A percentile compares a stretch with the other conserved stretches of the same genome.
Evolutionary conservation across 2,329 filamentous ascomycete genomes (phyloP).

Genomic region (Neonectria sp.): DNA sequence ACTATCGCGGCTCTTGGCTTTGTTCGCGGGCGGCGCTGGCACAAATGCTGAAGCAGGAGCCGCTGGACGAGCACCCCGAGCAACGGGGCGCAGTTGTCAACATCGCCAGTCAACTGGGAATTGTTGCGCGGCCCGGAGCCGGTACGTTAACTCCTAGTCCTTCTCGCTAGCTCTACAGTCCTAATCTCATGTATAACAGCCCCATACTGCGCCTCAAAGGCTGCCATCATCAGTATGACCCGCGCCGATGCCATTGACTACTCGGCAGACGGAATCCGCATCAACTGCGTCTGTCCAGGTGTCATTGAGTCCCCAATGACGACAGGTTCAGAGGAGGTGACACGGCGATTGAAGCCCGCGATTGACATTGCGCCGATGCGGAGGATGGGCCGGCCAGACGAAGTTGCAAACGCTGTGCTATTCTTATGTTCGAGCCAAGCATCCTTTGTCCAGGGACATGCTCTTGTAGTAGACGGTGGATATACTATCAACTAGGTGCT

Average conservation of each 20-base stretch:
- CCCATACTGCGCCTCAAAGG: slow-evolving; percentile 71
- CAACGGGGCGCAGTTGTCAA: slow-evolving; percentile 67
- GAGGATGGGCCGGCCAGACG: slow-evolving; percentile 64
- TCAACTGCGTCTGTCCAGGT: slow-evolving; percentile 76
- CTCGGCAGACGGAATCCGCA: slow-evolving; percentile 56
- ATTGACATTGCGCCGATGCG: slow-evolving; percentile 65
- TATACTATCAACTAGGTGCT: slow-evolving; percentile 63
- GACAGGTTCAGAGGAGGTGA: slow-evolving; percentile 56
- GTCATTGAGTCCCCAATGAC: slow-evolving; percentile 70
- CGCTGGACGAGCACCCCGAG: slow-evolving; percentile 55
- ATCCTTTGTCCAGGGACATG: slow-evolving; percentile 67
- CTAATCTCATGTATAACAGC: slow-evolving; percentile 53
- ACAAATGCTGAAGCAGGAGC: slow-evolving; percentile 63
- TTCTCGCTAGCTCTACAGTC: neutral
- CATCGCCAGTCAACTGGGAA: slow-evolving; percentile 66
- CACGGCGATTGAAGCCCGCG: slow-evolving; percentile 56
- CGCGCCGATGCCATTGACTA: slow-evolving; percentile 71
- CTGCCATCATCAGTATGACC: slow-evolving; percentile 72
- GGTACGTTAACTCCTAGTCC: slow-evolving; percentile 15
- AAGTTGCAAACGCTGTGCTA: slow-evolving; percentile 64
- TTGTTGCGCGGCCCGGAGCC: slow-evolving; percentile 63
- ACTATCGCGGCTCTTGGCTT: slow-evolving; percentile 68
- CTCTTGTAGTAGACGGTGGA: slow-evolving; percentile 67
- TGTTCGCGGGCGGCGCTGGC: slow-evolving; percentile 59
- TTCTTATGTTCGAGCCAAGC: slow-evolving; percentile 65